phyloP scores from a whole-genome alignment of 306 rosid species.

The Malus sieversii region DNA sequence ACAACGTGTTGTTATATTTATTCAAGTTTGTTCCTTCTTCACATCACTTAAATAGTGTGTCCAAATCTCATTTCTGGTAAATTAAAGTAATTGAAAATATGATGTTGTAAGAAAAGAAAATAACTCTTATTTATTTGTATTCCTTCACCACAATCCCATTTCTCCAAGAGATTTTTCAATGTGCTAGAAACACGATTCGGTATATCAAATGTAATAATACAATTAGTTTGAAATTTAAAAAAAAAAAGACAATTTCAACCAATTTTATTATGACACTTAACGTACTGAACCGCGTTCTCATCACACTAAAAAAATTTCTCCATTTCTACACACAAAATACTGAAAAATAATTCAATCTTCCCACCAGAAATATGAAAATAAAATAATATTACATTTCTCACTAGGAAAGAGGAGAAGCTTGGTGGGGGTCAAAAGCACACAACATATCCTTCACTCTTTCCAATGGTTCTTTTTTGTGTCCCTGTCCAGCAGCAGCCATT shows the following conservation, averaged over 20 bases:
- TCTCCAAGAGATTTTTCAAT: neutral
- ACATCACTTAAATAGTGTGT: too few relatives aligned
- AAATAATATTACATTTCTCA: slow-evolving; percentile 12
- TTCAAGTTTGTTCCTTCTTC: too few relatives aligned
- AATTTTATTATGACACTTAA: too few relatives aligned
- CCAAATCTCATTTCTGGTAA: too few relatives aligned
- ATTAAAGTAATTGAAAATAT: too few relatives aligned
- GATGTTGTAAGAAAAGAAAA: too few relatives aligned
- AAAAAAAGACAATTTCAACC: too few relatives aligned
- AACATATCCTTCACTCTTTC: slow-evolving; percentile 2
- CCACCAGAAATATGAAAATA: slow-evolving; percentile 1
- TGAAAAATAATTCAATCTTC: neutral
- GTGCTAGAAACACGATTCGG: accelerated
- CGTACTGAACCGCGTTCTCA: accelerated
- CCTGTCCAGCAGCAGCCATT: slow-evolving; percentile 17
- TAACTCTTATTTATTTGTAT: slow-evolving; percentile 7
- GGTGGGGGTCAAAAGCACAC: neutral
- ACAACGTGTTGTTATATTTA: too few relatives aligned
- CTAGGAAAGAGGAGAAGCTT: neutral
- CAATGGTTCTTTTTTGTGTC: neutral
- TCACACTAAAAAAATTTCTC: too few relatives aligned
- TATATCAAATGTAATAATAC: too few relatives aligned
- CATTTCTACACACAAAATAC: neutral
- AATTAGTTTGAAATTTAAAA: too few relatives aligned
- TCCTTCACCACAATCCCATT: neutral